phyloP scores from a whole-genome alignment of 164 flowering plant genomes.

The Vitis labrusca region DNA sequence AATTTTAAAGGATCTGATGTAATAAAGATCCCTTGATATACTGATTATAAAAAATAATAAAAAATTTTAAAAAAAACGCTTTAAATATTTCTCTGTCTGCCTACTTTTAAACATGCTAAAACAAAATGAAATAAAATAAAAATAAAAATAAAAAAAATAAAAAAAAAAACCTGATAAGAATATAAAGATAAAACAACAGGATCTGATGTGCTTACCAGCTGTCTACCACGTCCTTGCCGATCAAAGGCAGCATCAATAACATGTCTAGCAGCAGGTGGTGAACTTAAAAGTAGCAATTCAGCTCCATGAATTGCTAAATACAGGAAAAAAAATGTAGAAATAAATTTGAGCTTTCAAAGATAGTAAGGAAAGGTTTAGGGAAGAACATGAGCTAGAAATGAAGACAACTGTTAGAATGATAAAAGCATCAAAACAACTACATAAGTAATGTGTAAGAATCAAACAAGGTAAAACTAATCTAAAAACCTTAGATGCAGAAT shows the following conservation, averaged over 20 bases:
- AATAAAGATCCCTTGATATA: no score
- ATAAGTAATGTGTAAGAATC: background rate
- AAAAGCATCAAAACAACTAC: no score
- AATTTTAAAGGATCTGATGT: no score
- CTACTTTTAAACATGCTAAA: no score
- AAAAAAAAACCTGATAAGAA: background rate
- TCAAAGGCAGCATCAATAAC: conserved; percentile 73
- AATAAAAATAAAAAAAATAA: background rate
- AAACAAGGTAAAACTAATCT: background rate
- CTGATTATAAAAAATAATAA: no score
- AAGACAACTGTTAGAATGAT: background rate
- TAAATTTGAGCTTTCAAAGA: background rate
- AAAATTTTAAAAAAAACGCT: no score
- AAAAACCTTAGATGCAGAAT: no score
- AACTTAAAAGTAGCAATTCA: conserved; percentile 50
- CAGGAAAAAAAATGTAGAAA: conserved; percentile 1
- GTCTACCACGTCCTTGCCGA: conserved; percentile 63
- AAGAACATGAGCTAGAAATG: background rate
- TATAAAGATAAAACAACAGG: background rate
- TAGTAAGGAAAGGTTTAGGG: background rate
- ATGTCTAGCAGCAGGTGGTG: conserved; percentile 60
- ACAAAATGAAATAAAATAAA: no score
- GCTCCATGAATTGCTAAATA: conserved; percentile 71
- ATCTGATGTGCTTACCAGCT: conserved; percentile 57
- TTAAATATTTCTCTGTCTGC: no score